Conservation (phyloP, 2,329 filamentous ascomycete genomes). For the Aspergillus sp. region DNA sequence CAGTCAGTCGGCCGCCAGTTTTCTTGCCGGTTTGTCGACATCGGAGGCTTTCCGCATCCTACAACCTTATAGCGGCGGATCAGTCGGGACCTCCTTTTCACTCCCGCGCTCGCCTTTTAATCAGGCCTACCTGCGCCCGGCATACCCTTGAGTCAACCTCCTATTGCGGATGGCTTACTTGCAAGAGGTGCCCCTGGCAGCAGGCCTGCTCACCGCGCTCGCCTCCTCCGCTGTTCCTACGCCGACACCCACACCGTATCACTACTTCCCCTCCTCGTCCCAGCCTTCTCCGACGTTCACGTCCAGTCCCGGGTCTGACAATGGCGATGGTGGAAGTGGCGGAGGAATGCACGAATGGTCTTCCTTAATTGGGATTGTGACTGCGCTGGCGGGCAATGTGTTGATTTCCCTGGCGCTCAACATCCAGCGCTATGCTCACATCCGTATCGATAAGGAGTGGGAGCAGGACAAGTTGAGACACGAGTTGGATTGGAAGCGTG, state of each 20-base stretch:
- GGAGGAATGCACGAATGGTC: constrained; percentile 64
- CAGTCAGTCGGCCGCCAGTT: not conserved
- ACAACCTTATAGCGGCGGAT: constrained; percentile 11
- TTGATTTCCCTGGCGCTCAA: constrained; percentile 95
- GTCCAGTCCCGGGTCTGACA: constrained; percentile 19
- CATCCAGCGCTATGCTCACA: constrained; percentile 93
- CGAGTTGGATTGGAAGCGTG: constrained; percentile 56
- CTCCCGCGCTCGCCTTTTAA: constrained; percentile 3
- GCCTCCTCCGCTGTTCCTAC: constrained; percentile 26
- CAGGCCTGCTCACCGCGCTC: constrained; percentile 32
- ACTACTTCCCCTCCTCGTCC: constrained; percentile 20
- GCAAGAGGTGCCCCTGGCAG: constrained; percentile 31
- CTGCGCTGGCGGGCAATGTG: constrained; percentile 88
- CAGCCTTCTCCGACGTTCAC: constrained; percentile 19
- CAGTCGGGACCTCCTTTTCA: constrained; percentile 9
- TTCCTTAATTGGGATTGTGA: constrained; percentile 90
- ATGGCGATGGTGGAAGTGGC: constrained; percentile 23
- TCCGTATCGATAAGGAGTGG: constrained; percentile 73
- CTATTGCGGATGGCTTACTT: constrained; percentile 28
- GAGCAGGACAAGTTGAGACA: constrained; percentile 59
- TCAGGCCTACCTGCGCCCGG: not conserved
- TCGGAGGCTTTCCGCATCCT: not conserved
- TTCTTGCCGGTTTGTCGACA: not conserved
- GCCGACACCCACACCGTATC: constrained; percentile 20
- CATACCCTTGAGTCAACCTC: not conserved